Base-by-base conservation (phyloP, 2,329 filamentous ascomycete species). In the Pyricularia grisea region DNA sequence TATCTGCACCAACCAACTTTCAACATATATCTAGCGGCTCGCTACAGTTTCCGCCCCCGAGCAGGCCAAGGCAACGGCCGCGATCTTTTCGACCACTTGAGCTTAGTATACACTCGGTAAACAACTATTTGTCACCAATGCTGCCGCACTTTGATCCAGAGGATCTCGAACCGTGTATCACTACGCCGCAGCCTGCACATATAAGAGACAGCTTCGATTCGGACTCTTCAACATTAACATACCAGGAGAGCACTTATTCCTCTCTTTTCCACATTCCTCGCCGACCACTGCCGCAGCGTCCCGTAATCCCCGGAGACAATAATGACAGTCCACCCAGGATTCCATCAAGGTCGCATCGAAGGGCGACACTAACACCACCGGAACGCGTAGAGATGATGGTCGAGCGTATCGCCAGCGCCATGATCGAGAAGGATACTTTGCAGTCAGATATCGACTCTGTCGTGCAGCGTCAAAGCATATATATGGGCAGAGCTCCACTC, bases 1-100 rank as follows among this genome's bases (percentile, higher is more conserved):
- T 90, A 73, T 88, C 87, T 61, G 80, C 80, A 25, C 87, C 87
- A 3, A 83, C 83, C 66, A 81, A 89, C 75, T 90, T 90, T 73
- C 84, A 83, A 65, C 87, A 89, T 78, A 73, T 89, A 66, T 78
- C 84, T 68, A 84, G 83, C 23, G 80, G 79, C 65, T 78, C 81
- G n/a, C 79, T 79, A 69, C 79, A 81, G 66, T 78, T 80, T 67
- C 75, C 78, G 61, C 65, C 67, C 12, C 55, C 55, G 23, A 66
- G 64, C 71, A 70, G 69, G 72, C 68, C 72, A 76, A 73, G 69
- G 25, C 74, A 73, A 50, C 75, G 76, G 5, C 78, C 77, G 6
- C 71, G 74, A 7, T 80, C 80, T 12, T 87, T 87, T 71, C 81
- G 82, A 58, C 86, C 86, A 2, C 80, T 89, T 31, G 83, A 89